Evolutionary conservation across 2,329 filamentous ascomycete genomes (phyloP).

Genomic region (Thelonectria blattea): DNA sequence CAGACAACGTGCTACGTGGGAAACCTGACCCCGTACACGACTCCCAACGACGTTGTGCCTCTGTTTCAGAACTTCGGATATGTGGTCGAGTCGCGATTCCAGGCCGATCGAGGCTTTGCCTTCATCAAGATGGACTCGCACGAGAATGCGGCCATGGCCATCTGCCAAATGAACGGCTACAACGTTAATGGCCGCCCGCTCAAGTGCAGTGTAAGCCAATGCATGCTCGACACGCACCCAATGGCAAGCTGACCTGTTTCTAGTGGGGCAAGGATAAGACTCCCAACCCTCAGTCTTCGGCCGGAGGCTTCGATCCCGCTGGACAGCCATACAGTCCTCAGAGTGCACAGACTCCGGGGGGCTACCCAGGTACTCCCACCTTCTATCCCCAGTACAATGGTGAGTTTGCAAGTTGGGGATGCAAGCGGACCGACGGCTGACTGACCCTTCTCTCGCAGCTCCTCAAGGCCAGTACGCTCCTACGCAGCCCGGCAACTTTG

Average conservation of each 20-base stretch:
- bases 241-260: conserved; percentile 29
- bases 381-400: conserved; percentile 97
- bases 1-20: conserved; percentile 99
- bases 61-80: conserved; percentile 99
- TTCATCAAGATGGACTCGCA: conserved; percentile 99
- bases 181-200: conserved; percentile 95
- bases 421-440: conserved; percentile 35
- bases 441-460: conserved; percentile 10
- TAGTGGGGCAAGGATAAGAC: conserved; percentile 99
- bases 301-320: conserved; percentile 78
- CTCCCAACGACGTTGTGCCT: conserved; percentile 94
- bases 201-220: conserved; percentile 91
- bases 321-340: conserved; percentile 71
- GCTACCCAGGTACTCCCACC: conserved; percentile 78
- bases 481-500: conserved; percentile 72
- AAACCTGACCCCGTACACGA: conserved; percentile 96
- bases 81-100: conserved; percentile 96
- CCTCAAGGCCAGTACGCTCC: conserved; percentile 56
- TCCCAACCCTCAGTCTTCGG: conserved; percentile 68
- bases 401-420: conserved; percentile 48
- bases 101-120: conserved; percentile 95
- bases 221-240: neutral
- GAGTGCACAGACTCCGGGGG: conserved; percentile 72
- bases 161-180: conserved; percentile 97
- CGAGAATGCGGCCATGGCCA: conserved; percentile 97